Evolutionary conservation across 2,329 filamentous ascomycete genomes (phyloP).

Genomic region (Botrytis hyacinthi): DNA sequence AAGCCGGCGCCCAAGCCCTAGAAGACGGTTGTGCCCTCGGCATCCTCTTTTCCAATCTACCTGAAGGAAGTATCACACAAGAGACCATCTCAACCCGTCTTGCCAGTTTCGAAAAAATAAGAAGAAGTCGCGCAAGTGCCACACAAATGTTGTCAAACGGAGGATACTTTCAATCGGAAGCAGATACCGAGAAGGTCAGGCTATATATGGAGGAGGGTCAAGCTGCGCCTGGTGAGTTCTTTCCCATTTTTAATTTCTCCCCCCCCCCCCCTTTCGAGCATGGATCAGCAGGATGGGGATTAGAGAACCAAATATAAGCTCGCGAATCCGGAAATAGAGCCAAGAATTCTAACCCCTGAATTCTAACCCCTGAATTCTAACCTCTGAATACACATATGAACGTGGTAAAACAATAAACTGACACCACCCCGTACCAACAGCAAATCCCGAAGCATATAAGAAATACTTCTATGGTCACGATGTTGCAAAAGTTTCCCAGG

Average conservation of each 20-base stretch:
- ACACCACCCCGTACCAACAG: background rate
- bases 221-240: constrained; percentile 12
- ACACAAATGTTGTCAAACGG: constrained; percentile 18
- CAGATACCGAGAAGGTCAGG: background rate
- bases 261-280: too few relatives aligned
- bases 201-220: background rate
- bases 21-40: constrained; percentile 62
- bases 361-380: accelerated
- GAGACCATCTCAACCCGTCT: background rate
- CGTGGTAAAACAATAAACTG: background rate
- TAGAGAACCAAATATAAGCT: accelerated
- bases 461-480: constrained; percentile 9
- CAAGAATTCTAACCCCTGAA: accelerated
- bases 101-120: background rate
- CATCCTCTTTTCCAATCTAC: background rate
- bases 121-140: constrained; percentile 4
- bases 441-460: background rate
- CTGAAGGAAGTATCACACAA: background rate
- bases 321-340: too few relatives aligned
- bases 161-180: background rate
- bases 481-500: background rate
- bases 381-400: accelerated
- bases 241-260: background rate
- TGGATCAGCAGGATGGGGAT: background rate
- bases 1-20: constrained; percentile 63